These are phyloP conservation scores for Cruciata laevipes DNA, from an alignment of 257 asterid species.

Conservation along the genomic window DNA sequence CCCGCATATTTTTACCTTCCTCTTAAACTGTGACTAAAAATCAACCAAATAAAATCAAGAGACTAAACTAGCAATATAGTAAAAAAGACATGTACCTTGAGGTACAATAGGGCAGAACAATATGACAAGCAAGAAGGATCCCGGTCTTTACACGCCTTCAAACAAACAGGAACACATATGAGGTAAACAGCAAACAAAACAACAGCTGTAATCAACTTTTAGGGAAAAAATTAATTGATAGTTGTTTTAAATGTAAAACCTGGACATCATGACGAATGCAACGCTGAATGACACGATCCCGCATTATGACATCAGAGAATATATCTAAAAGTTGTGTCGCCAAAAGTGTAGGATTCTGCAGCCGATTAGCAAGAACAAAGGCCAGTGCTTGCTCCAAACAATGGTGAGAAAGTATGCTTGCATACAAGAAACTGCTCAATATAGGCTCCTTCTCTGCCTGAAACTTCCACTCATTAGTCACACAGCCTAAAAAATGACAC, in stretches of 20 bases:
- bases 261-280: slow-evolving; percentile 41
- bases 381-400: slow-evolving; percentile 38
- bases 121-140: slow-evolving; percentile 47
- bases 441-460: slow-evolving; percentile 50
- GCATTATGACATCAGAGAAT: slow-evolving; percentile 36
- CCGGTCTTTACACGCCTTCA: slow-evolving; percentile 37
- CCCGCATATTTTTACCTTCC: not conserved
- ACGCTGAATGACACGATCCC: slow-evolving; percentile 31
- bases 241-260: slow-evolving; percentile 17
- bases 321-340: slow-evolving; percentile 39
- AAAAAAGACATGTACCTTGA: slow-evolving; percentile 27
- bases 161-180: slow-evolving; percentile 1
- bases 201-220: not conserved
- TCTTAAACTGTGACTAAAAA: not conserved
- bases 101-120: slow-evolving; percentile 36
- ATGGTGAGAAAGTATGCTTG: slow-evolving; percentile 36
- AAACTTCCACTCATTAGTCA: slow-evolving; percentile 8
- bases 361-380: slow-evolving; percentile 42
- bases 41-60: slow-evolving; percentile 8
- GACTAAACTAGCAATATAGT: not conserved
- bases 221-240: not conserved
- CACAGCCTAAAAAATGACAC: not conserved
- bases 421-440: slow-evolving; percentile 39
- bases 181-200: not conserved
- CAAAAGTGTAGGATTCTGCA: slow-evolving; percentile 40